Conservation (phyloP, 306 rosid species). For the Trifolium dubium region DNA sequence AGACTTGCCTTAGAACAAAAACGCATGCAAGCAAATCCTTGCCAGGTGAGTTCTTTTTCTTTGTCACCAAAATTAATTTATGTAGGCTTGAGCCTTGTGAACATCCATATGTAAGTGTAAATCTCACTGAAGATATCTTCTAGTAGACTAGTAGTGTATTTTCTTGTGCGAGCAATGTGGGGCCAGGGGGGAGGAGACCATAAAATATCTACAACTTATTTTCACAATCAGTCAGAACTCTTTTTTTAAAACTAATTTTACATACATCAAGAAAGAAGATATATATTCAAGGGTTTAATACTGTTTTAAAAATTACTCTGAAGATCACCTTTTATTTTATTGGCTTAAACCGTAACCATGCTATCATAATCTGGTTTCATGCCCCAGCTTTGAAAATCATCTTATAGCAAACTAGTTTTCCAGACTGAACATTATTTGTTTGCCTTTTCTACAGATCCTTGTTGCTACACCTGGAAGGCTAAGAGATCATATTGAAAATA, state of each 20-base stretch:
- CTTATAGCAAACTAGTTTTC: neutral
- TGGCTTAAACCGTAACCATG: neutral
- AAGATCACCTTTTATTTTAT: neutral
- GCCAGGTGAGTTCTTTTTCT: slow-evolving; percentile 67
- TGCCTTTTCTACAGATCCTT: slow-evolving; percentile 72
- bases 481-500: slow-evolving; percentile 88
- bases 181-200: too few species aligned
- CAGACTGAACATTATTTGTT: slow-evolving; percentile 2
- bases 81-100: neutral
- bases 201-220: neutral
- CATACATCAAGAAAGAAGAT: slow-evolving; percentile 8
- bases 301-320: neutral
- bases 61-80: slow-evolving; percentile 9
- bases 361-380: neutral
- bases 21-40: slow-evolving; percentile 92
- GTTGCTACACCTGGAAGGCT: slow-evolving; percentile 99
- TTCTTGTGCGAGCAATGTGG: too few species aligned
- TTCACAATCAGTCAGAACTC: neutral
- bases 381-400: neutral
- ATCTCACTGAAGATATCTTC: too few species aligned
- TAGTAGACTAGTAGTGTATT: too few species aligned
- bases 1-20: slow-evolving; percentile 88
- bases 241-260: slow-evolving; percentile 21
- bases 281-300: neutral
- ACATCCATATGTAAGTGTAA: neutral